Evolutionary conservation across 805 yeast genomes (phyloP).

Genomic region (Hanseniaspora lachancei): DNA sequence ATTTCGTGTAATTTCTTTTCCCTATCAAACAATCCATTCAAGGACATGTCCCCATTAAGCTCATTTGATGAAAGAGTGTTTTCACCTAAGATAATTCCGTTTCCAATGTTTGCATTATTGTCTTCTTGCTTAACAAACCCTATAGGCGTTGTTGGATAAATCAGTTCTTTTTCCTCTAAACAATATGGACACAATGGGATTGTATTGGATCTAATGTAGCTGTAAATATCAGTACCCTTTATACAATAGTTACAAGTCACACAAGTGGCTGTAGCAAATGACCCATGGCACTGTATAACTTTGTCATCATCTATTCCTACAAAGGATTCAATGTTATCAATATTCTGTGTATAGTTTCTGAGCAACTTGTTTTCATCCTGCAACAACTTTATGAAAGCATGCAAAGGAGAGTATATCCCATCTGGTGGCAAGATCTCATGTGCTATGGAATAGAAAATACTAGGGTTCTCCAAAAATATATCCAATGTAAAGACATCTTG

Average conservation of each 20-base stretch:
- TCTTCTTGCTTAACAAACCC: constrained; percentile 18
- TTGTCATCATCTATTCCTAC: constrained; percentile 60
- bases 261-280: constrained; percentile 80
- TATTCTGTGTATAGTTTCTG: constrained; percentile 81
- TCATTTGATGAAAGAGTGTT: constrained; percentile 10
- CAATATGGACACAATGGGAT: constrained; percentile 68
- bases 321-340: constrained; percentile 71
- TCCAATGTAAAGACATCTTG: constrained; percentile 75
- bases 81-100: constrained; percentile 1
- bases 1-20: neutral
- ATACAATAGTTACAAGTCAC: constrained; percentile 56
- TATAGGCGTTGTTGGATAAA: constrained; percentile 20
- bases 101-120: constrained; percentile 17
- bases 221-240: constrained; percentile 52
- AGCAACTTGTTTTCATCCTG: constrained; percentile 66
- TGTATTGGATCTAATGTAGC: constrained; percentile 42
- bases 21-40: neutral
- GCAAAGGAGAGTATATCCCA: constrained; percentile 56
- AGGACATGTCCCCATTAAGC: neutral
- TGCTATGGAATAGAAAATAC: constrained; percentile 75
- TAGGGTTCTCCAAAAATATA: constrained; percentile 63
- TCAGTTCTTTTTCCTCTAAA: constrained; percentile 30
- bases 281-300: constrained; percentile 82
- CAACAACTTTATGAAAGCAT: constrained; percentile 59
- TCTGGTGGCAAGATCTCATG: constrained; percentile 71